Evolutionary conservation across 192 early-diverging fungal genomes (phyloP).

Genomic region (Coemansia sp.): DNA sequence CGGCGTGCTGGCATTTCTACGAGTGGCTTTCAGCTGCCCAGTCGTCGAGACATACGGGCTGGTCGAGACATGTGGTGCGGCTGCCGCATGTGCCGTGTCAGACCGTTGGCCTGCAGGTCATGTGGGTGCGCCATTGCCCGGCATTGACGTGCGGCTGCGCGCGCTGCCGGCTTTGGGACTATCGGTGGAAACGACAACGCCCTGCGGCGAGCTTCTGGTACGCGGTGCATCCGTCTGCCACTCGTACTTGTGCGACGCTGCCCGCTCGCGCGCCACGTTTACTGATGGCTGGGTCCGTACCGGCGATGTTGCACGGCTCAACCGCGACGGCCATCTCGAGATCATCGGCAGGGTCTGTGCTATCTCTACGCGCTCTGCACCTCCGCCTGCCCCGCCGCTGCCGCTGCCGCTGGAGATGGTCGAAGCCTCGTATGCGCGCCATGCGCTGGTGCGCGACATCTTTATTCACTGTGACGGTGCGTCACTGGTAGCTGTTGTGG

Average conservation of each 20-base stretch:
- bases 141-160: constrained; percentile 76
- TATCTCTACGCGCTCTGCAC: constrained; percentile 72
- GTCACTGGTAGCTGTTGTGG: constrained; percentile 80
- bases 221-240: constrained; percentile 68
- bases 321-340: constrained; percentile 61
- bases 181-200: constrained; percentile 67
- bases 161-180: constrained; percentile 90
- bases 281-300: constrained; percentile 69
- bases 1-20: constrained; percentile 61
- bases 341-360: constrained; percentile 78
- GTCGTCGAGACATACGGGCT: constrained; percentile 56
- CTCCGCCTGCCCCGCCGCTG: constrained; percentile 82
- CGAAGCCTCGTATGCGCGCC: constrained; percentile 70
- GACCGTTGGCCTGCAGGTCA: no score
- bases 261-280: no score
- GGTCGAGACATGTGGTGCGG: constrained; percentile 18
- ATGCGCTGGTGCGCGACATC: constrained; percentile 77
- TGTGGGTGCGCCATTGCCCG: constrained; percentile 73
- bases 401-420: constrained; percentile 51
- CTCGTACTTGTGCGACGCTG: constrained; percentile 31
- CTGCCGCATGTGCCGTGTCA: constrained; percentile 53
- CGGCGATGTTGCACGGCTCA: constrained; percentile 84
- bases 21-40: constrained; percentile 59
- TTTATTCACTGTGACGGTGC: constrained; percentile 88
- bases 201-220: constrained; percentile 87